A percentile compares a stretch with the other conserved stretches of the same genome.
phyloP scores from a whole-genome alignment of 139 green algal genomes.

The Gonium pectorale region DNA sequence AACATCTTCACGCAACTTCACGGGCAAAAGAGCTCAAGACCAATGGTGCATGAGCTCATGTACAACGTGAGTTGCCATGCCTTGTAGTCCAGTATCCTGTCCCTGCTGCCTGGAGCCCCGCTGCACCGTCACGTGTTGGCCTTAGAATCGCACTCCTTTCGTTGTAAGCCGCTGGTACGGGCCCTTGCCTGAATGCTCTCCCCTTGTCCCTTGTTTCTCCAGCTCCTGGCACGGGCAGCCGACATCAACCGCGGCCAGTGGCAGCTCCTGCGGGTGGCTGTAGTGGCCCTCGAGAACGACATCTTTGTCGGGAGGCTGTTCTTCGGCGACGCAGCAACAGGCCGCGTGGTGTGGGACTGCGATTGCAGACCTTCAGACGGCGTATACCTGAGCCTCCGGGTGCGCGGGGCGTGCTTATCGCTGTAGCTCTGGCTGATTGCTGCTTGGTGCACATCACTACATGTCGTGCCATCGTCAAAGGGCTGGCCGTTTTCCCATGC shows the following conservation, averaged over 20 bases:
- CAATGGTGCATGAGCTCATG: constrained; percentile 49
- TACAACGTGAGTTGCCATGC: constrained; percentile 19
- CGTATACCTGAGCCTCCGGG: constrained; percentile 75
- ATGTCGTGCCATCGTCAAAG: neutral
- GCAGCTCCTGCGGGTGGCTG: constrained; percentile 72
- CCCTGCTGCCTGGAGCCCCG: too few relatives aligned
- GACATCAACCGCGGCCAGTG: constrained; percentile 52
- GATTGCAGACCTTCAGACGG: constrained; percentile 83
- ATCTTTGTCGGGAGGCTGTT: constrained; percentile 76
- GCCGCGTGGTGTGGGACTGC: constrained; percentile 75
- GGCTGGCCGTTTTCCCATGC: too few relatives aligned
- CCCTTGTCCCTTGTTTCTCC: too few relatives aligned
- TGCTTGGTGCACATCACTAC: too few relatives aligned
- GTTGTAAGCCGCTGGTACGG: too few relatives aligned
- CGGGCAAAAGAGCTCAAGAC: constrained; percentile 28
- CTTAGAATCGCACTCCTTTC: too few relatives aligned
- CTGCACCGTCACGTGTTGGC: too few relatives aligned
- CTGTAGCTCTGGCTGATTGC: too few relatives aligned
- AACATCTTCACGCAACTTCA: constrained; percentile 52
- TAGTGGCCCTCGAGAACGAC: constrained; percentile 71
- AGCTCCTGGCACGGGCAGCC: neutral
- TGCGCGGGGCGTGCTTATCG: neutral
- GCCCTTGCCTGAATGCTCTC: too few relatives aligned
- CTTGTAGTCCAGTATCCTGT: too few relatives aligned
- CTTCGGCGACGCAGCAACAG: constrained; percentile 77